phyloP scores from a whole-genome alignment of 2,329 filamentous ascomycete genomes.

The Hypoxylon sp. region DNA sequence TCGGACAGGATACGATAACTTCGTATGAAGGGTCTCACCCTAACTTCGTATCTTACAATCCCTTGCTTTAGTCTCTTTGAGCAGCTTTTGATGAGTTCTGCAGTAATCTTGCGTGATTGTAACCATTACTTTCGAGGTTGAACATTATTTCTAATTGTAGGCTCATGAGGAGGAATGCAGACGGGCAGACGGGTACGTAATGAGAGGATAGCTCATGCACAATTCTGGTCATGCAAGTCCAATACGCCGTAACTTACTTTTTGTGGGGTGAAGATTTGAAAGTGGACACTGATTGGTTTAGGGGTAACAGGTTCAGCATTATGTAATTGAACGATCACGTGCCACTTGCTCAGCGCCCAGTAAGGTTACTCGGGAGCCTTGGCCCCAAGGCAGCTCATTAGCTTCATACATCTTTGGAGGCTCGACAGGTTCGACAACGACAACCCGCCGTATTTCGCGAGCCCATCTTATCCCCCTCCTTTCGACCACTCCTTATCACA shows the following conservation, averaged over 20 bases:
- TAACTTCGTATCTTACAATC: slow-evolving; percentile 15
- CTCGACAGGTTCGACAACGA: slow-evolving; percentile 39
- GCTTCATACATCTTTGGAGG: slow-evolving; percentile 32
- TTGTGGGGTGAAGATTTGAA: slow-evolving; percentile 25
- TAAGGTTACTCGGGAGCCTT: slow-evolving; percentile 32
- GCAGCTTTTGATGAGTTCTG: neutral
- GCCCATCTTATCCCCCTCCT: slow-evolving; percentile 12
- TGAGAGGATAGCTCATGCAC: slow-evolving; percentile 28
- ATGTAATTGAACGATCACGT: slow-evolving; percentile 37
- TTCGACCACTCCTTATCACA: neutral
- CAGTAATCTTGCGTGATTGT: slow-evolving; percentile 6
- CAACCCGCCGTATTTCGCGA: slow-evolving; percentile 19
- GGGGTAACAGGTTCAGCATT: slow-evolving; percentile 16
- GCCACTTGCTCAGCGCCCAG: slow-evolving; percentile 12
- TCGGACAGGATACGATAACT: slow-evolving; percentile 29
- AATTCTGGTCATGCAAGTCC: slow-evolving; percentile 18
- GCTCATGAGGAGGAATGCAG: neutral
- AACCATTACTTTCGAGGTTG: slow-evolving; percentile 10
- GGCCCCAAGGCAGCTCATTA: slow-evolving; percentile 27
- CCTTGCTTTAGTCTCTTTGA: slow-evolving; percentile 7
- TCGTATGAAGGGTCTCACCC: slow-evolving; percentile 1
- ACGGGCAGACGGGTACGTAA: neutral
- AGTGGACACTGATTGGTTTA: slow-evolving; percentile 21
- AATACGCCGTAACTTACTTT: slow-evolving; percentile 18
- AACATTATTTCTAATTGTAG: neutral